Conservation (phyloP, 768 basidiomycete species). For the Rhizopogon vesiculosus region DNA sequence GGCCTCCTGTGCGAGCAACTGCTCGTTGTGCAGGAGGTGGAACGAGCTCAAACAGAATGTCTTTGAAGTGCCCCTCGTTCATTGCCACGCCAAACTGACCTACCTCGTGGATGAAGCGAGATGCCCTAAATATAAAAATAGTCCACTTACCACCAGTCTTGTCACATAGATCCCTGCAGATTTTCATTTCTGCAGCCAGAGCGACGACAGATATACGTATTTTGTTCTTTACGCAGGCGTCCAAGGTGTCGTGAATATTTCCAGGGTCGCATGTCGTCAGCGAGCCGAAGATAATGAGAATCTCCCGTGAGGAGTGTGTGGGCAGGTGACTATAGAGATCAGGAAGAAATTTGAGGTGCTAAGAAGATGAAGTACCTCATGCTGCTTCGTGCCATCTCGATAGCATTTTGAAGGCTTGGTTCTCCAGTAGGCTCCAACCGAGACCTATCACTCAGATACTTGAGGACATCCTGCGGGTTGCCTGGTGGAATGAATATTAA, state of each 20-base stretch:
- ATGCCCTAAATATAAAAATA: neutral
- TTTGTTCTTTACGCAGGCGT: constrained; percentile 74
- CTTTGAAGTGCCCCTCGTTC: constrained; percentile 96
- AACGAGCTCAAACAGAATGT: constrained; percentile 91
- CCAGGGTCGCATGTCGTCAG: constrained; percentile 96
- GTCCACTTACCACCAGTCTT: constrained; percentile 74
- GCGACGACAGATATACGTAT: constrained; percentile 93
- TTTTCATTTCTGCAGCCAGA: constrained; percentile 97
- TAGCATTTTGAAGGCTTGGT: constrained; percentile 92
- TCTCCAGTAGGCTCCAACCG: constrained; percentile 89
- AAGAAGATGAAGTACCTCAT: constrained; percentile 63
- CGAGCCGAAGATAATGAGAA: constrained; percentile 90
- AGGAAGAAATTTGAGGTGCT: neutral
- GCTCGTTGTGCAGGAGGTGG: constrained; percentile 87
- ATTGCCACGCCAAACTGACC: constrained; percentile 94
- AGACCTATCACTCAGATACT: constrained; percentile 76
- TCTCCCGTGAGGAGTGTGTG: constrained; percentile 93
- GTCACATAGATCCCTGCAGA: constrained; percentile 87
- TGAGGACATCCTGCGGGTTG: constrained; percentile 95
- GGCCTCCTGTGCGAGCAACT: constrained; percentile 41
- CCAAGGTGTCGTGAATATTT: constrained; percentile 92
- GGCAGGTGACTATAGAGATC: constrained; percentile 77
- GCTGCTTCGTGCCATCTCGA: constrained; percentile 93
- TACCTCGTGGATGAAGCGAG: constrained; percentile 20
- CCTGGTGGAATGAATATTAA: constrained; percentile 40